Conservation (phyloP, 2,329 filamentous ascomycete genomes). For the Aspergillus sp. region DNA sequence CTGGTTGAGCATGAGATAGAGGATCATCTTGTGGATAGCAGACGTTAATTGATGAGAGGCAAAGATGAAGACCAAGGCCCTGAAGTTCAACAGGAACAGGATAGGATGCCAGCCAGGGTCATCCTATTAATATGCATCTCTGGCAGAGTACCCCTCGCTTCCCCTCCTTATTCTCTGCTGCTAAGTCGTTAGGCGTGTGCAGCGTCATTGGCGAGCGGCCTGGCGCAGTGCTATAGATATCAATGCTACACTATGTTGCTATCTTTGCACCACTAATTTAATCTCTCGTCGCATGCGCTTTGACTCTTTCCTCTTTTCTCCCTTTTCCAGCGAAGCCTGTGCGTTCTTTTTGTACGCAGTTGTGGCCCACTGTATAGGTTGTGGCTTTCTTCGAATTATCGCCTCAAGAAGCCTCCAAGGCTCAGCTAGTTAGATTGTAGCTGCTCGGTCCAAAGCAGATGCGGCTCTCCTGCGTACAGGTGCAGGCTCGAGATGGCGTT, state of each 20-base stretch:
- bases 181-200: not conserved
- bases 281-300: not conserved
- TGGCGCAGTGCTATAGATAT: not conserved
- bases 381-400: not conserved
- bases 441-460: slow-evolving; percentile 1
- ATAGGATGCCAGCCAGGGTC: not conserved
- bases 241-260: not conserved
- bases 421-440: not conserved
- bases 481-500: slow-evolving; percentile 5
- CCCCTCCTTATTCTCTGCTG: slow-evolving; percentile 5
- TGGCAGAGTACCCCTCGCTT: slow-evolving; percentile 2
- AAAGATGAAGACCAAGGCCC: not conserved
- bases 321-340: not conserved
- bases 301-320: not conserved
- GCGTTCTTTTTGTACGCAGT: not conserved
- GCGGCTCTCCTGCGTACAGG: slow-evolving; percentile 15
- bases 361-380: not conserved
- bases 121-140: slow-evolving; percentile 5
- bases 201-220: slow-evolving; percentile 7
- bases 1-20: slow-evolving; percentile 19
- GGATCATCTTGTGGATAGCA: slow-evolving; percentile 6
- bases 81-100: not conserved
- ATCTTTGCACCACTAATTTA: not conserved
- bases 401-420: not conserved
- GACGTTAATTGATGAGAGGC: not conserved